phyloP scores from a whole-genome alignment of 805 yeast genomes.

The Candida quercuum region DNA sequence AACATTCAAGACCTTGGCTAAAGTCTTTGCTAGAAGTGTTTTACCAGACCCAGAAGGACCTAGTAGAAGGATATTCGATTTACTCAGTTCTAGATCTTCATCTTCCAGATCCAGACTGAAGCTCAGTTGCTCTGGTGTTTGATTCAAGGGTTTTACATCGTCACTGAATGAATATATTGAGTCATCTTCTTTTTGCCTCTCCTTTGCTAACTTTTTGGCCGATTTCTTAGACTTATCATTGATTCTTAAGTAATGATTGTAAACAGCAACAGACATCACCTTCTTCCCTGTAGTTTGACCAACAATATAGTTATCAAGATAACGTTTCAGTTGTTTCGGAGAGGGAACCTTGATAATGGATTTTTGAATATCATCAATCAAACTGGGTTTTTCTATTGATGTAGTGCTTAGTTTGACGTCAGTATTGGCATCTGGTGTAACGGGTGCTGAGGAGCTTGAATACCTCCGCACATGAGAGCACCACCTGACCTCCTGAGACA shows the following conservation, averaged over 20 bases:
- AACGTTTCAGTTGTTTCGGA: conserved; percentile 39
- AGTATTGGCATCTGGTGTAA: background rate
- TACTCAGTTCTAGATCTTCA: conserved; percentile 43
- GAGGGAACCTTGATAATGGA: conserved; percentile 34
- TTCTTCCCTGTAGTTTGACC: conserved; percentile 54
- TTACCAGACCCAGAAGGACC: conserved; percentile 66
- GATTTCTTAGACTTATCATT: conserved; percentile 34
- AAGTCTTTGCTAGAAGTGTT: conserved; percentile 49
- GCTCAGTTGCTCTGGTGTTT: conserved; percentile 28
- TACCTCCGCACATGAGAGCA: background rate
- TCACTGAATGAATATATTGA: conserved; percentile 19
- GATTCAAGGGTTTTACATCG: conserved; percentile 18
- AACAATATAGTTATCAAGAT: conserved; percentile 46
- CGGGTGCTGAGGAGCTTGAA: background rate
- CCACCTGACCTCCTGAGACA: background rate
- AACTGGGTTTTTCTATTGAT: background rate
- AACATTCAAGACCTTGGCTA: conserved; percentile 46
- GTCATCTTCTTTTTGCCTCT: conserved; percentile 25
- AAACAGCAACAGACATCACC: conserved; percentile 57
- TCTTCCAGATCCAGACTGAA: conserved; percentile 23
- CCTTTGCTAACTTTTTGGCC: conserved; percentile 23
- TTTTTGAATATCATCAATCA: conserved; percentile 6
- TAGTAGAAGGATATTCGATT: conserved; percentile 48
- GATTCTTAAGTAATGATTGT: conserved; percentile 48
- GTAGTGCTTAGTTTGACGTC: background rate